These are phyloP conservation scores for Keithomyces neogunnii DNA, from an alignment of 2,329 filamentous ascomycete species.

Conservation along the genomic window DNA sequence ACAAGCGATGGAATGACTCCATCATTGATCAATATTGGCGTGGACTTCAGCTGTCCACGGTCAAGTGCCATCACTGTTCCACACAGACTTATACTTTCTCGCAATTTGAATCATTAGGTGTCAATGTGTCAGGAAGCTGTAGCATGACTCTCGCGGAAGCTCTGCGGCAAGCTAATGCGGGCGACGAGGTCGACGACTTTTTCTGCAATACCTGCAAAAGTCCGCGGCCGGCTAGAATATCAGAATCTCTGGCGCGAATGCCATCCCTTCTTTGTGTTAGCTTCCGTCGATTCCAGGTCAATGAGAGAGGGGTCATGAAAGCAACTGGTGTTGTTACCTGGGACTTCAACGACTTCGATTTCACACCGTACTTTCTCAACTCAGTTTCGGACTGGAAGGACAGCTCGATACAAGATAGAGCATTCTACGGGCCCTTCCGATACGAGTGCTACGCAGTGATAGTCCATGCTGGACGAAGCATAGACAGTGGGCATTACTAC, in stretches of 20 bases:
- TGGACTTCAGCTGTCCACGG: constrained; percentile 63
- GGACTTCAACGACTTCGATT: constrained; percentile 60
- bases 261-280: constrained; percentile 73
- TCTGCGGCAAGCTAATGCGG: constrained; percentile 58
- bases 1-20: constrained; percentile 62
- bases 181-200: constrained; percentile 59
- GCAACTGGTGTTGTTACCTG: constrained; percentile 66
- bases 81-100: constrained; percentile 38
- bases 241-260: constrained; percentile 70
- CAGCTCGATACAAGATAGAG: constrained; percentile 23
- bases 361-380: constrained; percentile 35
- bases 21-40: constrained; percentile 74
- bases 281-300: constrained; percentile 52
- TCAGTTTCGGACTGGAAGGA: constrained; percentile 19
- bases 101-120: constrained; percentile 45
- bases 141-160: constrained; percentile 47
- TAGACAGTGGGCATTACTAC: constrained; percentile 73
- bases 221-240: constrained; percentile 49
- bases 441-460: constrained; percentile 88
- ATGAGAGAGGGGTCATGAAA: constrained; percentile 43
- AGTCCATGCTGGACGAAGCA: constrained; percentile 60
- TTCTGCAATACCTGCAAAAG: constrained; percentile 69
- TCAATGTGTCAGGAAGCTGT: constrained; percentile 26
- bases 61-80: constrained; percentile 55
- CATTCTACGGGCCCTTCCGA: constrained; percentile 48